A percentile compares a stretch with the other conserved stretches of the same genome.
Conservation (phyloP, 2,329 filamentous ascomycete genomes). For the Aspergillus viridinutans region DNA sequence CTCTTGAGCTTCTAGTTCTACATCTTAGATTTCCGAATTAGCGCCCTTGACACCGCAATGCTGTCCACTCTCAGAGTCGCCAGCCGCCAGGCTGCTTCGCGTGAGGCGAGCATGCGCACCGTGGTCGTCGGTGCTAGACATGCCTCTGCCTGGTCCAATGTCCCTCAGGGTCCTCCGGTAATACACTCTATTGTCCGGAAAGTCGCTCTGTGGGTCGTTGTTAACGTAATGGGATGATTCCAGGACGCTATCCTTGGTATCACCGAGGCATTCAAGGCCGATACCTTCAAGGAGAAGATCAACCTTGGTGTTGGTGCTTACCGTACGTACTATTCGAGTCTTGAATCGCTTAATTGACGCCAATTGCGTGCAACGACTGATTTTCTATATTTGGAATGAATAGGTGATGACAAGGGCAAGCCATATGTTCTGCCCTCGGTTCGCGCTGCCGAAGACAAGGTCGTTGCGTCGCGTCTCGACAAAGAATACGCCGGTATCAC, state of each 20-base stretch:
- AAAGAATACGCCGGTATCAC: constrained; percentile 99
- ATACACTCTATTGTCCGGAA: constrained; percentile 38
- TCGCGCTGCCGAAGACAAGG: constrained; percentile 78
- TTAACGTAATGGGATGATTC: constrained; percentile 20
- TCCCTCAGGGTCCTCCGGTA: constrained; percentile 92
- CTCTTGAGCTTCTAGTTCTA: constrained; percentile 6
- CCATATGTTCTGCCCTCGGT: constrained; percentile 96
- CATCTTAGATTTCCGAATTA: constrained; percentile 3
- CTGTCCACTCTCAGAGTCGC: constrained; percentile 45
- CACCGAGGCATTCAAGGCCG: constrained; percentile 98
- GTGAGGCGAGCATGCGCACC: constrained; percentile 37
- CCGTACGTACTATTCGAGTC: constrained; percentile 48
- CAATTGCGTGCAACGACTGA: background rate
- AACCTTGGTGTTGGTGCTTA: constrained; percentile 98
- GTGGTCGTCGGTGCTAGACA: constrained; percentile 50
- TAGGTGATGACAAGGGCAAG: constrained; percentile 86
- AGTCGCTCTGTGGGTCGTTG: constrained; percentile 10
- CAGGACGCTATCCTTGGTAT: constrained; percentile 54
- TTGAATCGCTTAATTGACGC: background rate
- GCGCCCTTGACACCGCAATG: constrained; percentile 29
- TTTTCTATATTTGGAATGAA: background rate
- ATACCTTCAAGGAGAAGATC: constrained; percentile 91
- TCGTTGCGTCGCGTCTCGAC: constrained; percentile 73
- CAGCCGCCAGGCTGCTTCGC: constrained; percentile 38
- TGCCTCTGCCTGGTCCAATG: constrained; percentile 82